Evolutionary conservation across 345 rosid genomes (phyloP).

Genomic region (Iberis pinnata): DNA sequence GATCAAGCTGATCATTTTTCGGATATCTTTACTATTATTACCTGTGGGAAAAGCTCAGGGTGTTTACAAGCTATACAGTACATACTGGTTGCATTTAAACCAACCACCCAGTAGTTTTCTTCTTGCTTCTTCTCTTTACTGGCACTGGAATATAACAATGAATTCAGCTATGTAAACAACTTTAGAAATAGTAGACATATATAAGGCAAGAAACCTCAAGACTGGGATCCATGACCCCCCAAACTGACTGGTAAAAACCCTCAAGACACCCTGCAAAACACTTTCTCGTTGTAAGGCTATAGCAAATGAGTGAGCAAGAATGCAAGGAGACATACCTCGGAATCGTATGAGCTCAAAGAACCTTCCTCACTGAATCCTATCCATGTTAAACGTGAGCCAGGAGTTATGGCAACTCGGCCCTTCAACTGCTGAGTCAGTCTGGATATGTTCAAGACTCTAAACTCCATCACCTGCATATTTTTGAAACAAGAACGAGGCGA

Average conservation of each 20-base stretch:
- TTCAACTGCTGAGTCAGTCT: conserved; percentile 45
- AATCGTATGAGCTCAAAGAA: conserved; percentile 69
- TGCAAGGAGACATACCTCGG: conserved; percentile 47
- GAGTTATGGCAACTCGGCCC: conserved; percentile 74
- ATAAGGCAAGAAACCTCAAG: conserved; percentile 53
- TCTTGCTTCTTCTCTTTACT: conserved; percentile 55
- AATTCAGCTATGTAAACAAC: background rate
- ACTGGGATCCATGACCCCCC: conserved; percentile 96
- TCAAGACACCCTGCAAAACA: conserved; percentile 59
- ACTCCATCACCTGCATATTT: conserved; percentile 64
- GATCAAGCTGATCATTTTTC: conserved; percentile 3
- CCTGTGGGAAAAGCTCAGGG: conserved; percentile 78
- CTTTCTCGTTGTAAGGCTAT: conserved; percentile 11
- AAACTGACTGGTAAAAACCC: conserved; percentile 58
- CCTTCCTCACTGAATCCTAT: conserved; percentile 93
- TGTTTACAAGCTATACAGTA: conserved; percentile 65
- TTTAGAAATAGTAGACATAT: conserved; percentile 13
- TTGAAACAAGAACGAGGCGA: background rate
- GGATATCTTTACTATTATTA: conserved; percentile 22
- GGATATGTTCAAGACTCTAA: conserved; percentile 53
- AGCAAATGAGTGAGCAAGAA: conserved; percentile 8
- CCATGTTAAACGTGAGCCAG: conserved; percentile 77
- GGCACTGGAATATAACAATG: conserved; percentile 39
- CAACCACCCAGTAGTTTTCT: conserved; percentile 88
- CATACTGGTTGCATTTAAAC: conserved; percentile 59